Evolutionary conservation across 1,139 yeast genomes (phyloP), one percentile per base, ranked within the genome.

Genomic region (Kodamaea plutei): DNA sequence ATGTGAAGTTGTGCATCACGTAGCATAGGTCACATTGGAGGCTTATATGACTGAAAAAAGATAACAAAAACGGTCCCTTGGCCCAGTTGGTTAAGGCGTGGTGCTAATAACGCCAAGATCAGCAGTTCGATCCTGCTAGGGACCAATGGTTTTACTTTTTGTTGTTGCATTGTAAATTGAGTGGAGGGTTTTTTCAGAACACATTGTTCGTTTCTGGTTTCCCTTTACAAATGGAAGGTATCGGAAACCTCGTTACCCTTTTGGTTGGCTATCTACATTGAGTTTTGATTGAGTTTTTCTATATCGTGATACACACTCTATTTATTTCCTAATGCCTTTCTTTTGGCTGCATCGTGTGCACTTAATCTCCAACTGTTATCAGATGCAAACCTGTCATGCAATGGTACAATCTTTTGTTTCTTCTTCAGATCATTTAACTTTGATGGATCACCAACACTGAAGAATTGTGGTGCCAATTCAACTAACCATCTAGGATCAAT

Each of bases 21-120:
- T n/a, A n/a, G n/a, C n/a, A n/a, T n/a, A n/a, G n/a, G n/a, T n/a
- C n/a, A n/a, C n/a, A n/a, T n/a, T n/a, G n/a, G n/a, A n/a, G n/a
- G n/a, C n/a, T n/a, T n/a, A n/a, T n/a, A n/a, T n/a, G n/a, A n/a
- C n/a, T n/a, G n/a, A n/a, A n/a, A n/a, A n/a, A n/a, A n/a, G n/a
- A n/a, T n/a, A n/a, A n/a, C n/a, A n/a, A n/a, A n/a, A 26, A 26
- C 25, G 81, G 79, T 78, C 84, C 83, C 83, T 77, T 78, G 84
- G 84, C 84, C 84, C 79, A 78, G 84, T 78, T 79, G 84, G 84
- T 79, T 77, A 79, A 77, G 87, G 87, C 87, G 83, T 71, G 83
- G 87, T 79, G 85, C 87, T 79, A 79, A 79, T 79, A 66, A 76
- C 82, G 80, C 82, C 79, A 64, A 75, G 84, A 76, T 77, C 84